A percentile compares a stretch with the other conserved stretches of the same genome.
Conservation (phyloP, 1,284 basidiomycete genomes). For the Leccinum ponderosum region DNA sequence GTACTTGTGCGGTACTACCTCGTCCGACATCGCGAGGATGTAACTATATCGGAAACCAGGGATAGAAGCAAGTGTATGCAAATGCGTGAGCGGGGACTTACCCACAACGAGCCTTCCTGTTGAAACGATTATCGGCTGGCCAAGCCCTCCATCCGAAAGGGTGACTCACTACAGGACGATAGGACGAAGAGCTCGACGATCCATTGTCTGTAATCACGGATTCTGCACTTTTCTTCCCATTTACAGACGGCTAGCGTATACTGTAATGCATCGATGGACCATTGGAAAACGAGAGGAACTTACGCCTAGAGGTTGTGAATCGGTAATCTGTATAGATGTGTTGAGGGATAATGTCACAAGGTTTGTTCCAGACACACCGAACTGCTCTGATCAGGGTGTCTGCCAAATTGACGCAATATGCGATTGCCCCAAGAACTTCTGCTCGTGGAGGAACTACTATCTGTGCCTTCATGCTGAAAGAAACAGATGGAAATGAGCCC, state of each 20-base stretch:
- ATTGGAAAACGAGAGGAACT: background rate
- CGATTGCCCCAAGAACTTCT: background rate
- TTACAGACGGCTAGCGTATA: conserved; percentile 6
- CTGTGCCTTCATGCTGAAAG: conserved; percentile 3
- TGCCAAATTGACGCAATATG: background rate
- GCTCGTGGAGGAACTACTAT: background rate
- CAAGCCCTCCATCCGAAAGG: background rate
- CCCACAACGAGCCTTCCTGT: conserved; percentile 1
- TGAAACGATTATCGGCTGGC: background rate
- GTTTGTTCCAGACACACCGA: conserved; percentile 8
- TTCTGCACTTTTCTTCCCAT: background rate
- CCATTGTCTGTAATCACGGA: background rate
- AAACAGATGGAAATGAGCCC: background rate
- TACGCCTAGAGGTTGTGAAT: conserved; percentile 5
- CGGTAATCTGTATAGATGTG: conserved; percentile 5
- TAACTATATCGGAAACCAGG: background rate
- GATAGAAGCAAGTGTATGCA: background rate
- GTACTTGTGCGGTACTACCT: background rate
- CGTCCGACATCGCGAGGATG: background rate
- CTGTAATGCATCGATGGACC: background rate
- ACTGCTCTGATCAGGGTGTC: background rate
- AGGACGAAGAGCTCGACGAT: background rate
- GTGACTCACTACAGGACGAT: conserved; percentile 4
- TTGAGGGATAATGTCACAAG: background rate
- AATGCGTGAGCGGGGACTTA: background rate